Percentiles rank a stretch among this genome's conserved stretches.
These are phyloP conservation scores for Saprolegnia diclina DNA, from an alignment of 352 stramenopile genomes.

Conservation along the genomic window DNA sequence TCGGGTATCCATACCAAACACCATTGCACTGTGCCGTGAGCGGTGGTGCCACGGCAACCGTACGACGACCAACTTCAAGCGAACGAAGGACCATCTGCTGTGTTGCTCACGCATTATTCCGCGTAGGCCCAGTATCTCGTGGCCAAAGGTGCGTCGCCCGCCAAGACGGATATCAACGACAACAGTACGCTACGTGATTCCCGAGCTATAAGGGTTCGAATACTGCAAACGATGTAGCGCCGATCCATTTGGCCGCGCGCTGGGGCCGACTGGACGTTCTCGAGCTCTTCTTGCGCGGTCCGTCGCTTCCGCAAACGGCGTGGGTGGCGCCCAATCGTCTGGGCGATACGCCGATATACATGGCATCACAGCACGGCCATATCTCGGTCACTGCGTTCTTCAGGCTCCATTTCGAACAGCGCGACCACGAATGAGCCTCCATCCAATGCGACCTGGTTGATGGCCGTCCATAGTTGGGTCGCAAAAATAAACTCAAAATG, in stretches of 20 bases:
- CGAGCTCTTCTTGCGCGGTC: not conserved
- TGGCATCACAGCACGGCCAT: not conserved
- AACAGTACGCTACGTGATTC: conserved; percentile 10
- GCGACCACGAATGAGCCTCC: not conserved
- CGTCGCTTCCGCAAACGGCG: too few species aligned
- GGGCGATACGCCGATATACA: not conserved
- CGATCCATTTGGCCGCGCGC: conserved; percentile 7
- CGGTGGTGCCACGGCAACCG: not conserved
- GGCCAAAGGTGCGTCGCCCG: not conserved
- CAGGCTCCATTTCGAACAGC: not conserved
- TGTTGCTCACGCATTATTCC: not conserved
- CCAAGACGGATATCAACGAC: not conserved
- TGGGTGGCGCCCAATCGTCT: not conserved
- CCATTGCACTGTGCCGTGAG: conserved; percentile 17
- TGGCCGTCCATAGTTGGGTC: too few species aligned
- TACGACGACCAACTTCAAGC: not conserved
- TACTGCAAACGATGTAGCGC: not conserved
- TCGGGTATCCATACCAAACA: conserved; percentile 20
- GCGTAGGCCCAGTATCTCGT: not conserved
- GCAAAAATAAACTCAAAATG: too few species aligned
- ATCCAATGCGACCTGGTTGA: too few species aligned
- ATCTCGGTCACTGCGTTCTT: not conserved
- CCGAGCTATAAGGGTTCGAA: not conserved
- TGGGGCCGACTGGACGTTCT: conserved; percentile 5
- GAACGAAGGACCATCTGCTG: too few species aligned